Conservation (phyloP, 2,329 filamentous ascomycete species). For the Fusarium buharicum region DNA sequence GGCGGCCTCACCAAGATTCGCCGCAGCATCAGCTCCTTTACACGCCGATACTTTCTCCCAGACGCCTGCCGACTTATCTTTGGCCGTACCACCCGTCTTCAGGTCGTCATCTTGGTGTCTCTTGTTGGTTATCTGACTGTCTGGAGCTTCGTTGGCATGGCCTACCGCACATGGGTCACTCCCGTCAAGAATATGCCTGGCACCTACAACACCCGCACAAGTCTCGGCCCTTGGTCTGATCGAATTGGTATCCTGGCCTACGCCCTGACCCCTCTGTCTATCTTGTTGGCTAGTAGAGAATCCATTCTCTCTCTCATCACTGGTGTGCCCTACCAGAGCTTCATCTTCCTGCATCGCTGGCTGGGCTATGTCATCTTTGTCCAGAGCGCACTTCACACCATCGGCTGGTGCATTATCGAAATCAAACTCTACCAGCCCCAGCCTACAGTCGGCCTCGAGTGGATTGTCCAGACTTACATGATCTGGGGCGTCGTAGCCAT, state of each 20-base stretch:
- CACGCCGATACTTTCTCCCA: constrained; percentile 67
- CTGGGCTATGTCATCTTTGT: constrained; percentile 76
- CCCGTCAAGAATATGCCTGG: constrained; percentile 68
- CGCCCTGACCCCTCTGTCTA: constrained; percentile 75
- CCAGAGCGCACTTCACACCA: constrained; percentile 74
- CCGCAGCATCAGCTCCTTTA: constrained; percentile 53
- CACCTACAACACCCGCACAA: constrained; percentile 71
- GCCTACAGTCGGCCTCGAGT: constrained; percentile 65
- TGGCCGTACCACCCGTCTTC: constrained; percentile 73
- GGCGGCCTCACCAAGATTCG: constrained; percentile 45
- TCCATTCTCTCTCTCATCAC: constrained; percentile 76
- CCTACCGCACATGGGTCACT: constrained; percentile 75
- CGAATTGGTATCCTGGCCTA: constrained; percentile 77
- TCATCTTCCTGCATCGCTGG: constrained; percentile 83
- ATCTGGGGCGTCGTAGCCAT: constrained; percentile 79
- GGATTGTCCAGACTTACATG: constrained; percentile 73
- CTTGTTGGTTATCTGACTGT: constrained; percentile 71
- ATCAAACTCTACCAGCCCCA: constrained; percentile 76
- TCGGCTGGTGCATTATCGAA: constrained; percentile 76
- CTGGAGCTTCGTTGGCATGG: constrained; percentile 75
- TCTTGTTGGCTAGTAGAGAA: constrained; percentile 75
- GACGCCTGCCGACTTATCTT: constrained; percentile 69
- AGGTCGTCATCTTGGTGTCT: constrained; percentile 69
- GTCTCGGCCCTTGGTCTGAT: constrained; percentile 74
- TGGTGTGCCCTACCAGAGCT: constrained; percentile 78